Evolutionary conservation across 305 asterid species (phyloP).

Genomic region (Andrographis paniculata): DNA sequence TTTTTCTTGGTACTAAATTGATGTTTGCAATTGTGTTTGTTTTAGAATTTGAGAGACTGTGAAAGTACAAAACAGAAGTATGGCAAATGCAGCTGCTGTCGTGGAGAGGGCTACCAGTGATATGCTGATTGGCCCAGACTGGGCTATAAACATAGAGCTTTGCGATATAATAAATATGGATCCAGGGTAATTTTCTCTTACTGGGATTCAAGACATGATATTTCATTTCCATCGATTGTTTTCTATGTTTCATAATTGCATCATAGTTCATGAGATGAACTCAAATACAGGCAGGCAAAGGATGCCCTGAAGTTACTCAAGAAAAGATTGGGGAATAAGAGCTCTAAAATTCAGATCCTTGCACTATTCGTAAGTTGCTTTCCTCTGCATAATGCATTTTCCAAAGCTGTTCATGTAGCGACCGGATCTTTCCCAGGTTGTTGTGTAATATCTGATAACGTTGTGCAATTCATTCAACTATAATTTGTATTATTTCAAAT

Average conservation of each 20-base stretch:
- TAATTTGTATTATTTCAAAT: no score
- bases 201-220: conserved; percentile 1
- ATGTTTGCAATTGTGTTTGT: conserved; percentile 1
- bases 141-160: conserved; percentile 92
- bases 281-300: conserved; percentile 71
- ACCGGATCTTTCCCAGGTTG: no score
- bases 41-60: conserved; percentile 15
- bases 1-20: no score
- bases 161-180: conserved; percentile 73
- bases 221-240: neutral
- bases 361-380: conserved; percentile 62
- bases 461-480: neutral
- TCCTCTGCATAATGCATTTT: conserved; percentile 2
- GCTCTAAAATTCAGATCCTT: conserved; percentile 86
- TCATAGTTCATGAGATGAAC: no score
- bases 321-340: conserved; percentile 71
- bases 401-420: no score
- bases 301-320: conserved; percentile 83
- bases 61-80: conserved; percentile 20
- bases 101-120: conserved; percentile 96
- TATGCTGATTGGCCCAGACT: conserved; percentile 83
- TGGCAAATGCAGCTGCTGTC: conserved; percentile 80
- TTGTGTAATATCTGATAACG: neutral
- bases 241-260: conserved; percentile 2
- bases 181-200: conserved; percentile 51